These are phyloP conservation scores for Pseudotulostoma volvatum DNA, from an alignment of 495 filamentous ascomycete genomes.

Conservation along the genomic window DNA sequence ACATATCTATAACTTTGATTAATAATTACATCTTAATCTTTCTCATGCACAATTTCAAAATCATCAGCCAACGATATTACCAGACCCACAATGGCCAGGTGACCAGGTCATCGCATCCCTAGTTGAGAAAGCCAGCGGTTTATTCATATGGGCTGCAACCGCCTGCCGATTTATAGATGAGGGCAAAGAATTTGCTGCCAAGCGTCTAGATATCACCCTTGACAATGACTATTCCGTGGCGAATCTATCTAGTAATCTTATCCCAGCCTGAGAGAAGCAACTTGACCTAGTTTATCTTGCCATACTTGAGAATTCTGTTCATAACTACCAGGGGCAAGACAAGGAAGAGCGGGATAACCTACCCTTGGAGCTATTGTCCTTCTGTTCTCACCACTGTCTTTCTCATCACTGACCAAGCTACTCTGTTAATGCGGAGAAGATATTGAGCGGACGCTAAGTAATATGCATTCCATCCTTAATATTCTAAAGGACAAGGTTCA, in stretches of 20 bases:
- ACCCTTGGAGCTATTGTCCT: constrained; percentile 17
- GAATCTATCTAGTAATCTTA: not conserved
- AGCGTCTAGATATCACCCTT: constrained; percentile 13
- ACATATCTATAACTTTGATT: constrained; percentile 7
- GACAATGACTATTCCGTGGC: too few species aligned
- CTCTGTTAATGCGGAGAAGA: constrained; percentile 2
- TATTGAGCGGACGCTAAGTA: not conserved
- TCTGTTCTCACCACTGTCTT: constrained; percentile 14
- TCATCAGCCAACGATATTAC: constrained; percentile 3
- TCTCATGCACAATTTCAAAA: constrained; percentile 2
- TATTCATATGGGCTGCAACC: constrained; percentile 31
- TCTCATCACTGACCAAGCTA: constrained; percentile 11
- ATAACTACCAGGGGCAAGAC: constrained; percentile 2
- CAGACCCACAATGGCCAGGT: constrained; percentile 20
- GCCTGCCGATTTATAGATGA: constrained; percentile 23
- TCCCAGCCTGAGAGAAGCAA: constrained; percentile 4
- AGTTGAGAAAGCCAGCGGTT: constrained; percentile 19
- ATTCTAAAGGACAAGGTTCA: constrained; percentile 13
- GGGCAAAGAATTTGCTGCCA: constrained; percentile 7
- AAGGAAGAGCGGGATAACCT: not conserved
- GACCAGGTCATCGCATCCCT: constrained; percentile 13
- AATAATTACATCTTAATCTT: constrained; percentile 3
- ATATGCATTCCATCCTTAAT: constrained; percentile 15
- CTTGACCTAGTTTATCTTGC: constrained; percentile 11
- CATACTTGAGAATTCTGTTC: constrained; percentile 9